Evolutionary conservation across 495 filamentous ascomycete species (phyloP).

Genomic region (Neurospora cerealis): DNA sequence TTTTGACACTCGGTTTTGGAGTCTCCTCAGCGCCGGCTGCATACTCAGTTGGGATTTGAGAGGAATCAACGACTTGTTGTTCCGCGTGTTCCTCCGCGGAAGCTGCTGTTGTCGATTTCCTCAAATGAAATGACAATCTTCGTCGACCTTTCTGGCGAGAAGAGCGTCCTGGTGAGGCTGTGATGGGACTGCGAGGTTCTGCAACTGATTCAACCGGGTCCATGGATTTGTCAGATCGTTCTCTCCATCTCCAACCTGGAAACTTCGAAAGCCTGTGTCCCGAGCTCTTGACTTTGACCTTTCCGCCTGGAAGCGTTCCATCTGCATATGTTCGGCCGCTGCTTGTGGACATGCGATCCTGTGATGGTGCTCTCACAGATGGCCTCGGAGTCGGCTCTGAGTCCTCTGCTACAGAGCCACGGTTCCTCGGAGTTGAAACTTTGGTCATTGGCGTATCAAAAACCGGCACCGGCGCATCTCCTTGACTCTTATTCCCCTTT

Average conservation of each 20-base stretch:
- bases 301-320: not conserved
- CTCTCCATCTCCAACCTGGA: slow-evolving; percentile 8
- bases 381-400: not conserved
- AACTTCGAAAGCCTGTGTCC: slow-evolving; percentile 7
- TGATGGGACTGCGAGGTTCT: not conserved
- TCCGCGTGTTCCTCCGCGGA: not conserved
- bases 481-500: not conserved
- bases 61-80: not conserved
- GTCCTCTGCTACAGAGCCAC: not conserved
- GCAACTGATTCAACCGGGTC: not conserved
- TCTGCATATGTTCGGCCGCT: not conserved
- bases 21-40: not conserved
- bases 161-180: not conserved
- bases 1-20: not conserved
- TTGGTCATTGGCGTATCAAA: not conserved
- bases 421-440: not conserved
- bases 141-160: not conserved
- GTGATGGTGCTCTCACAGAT: not conserved
- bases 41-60: not conserved
- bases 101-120: not conserved
- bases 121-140: not conserved
- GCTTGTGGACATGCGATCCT: not conserved
- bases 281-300: slow-evolving; percentile 1
- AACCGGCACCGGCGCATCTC: not conserved
- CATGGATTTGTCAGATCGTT: not conserved